Percentiles rank a stretch among this genome's conserved stretches.
Conservation (phyloP, 202 grass and related monocot species). For the Elaeis oleifera region DNA sequence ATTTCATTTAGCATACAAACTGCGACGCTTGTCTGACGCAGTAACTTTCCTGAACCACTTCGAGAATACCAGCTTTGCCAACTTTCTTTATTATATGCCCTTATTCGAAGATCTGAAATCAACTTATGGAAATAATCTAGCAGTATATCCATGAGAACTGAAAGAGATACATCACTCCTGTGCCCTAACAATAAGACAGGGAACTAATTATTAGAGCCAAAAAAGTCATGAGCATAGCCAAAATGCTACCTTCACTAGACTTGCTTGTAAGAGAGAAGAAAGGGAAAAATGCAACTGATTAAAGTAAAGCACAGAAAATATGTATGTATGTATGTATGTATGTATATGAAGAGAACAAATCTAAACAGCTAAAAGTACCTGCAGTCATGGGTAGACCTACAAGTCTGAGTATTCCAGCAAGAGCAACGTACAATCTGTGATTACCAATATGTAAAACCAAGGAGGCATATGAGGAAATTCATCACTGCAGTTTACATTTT, state of each 20-base stretch:
- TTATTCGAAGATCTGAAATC: constrained; percentile 41
- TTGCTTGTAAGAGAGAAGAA: not conserved
- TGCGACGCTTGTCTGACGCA: constrained; percentile 55
- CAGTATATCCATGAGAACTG: constrained; percentile 73
- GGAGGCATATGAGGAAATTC: constrained; percentile 85
- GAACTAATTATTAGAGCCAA: constrained; percentile 1
- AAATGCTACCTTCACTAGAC: too few species aligned
- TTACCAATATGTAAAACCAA: constrained; percentile 61
- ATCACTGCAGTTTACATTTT: constrained; percentile 20
- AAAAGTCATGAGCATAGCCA: not conserved
- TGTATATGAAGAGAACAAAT: not conserved
- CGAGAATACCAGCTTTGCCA: constrained; percentile 44
- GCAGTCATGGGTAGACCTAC: constrained; percentile 58
- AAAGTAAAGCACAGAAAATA: not conserved
- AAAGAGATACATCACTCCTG: constrained; percentile 39
- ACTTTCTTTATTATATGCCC: constrained; percentile 42
- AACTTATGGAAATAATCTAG: constrained; percentile 73
- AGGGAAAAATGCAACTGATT: not conserved
- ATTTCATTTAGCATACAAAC: constrained; percentile 97
- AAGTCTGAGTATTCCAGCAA: constrained; percentile 73
- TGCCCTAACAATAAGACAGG: constrained; percentile 38
- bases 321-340: too few species aligned
- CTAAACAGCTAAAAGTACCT: constrained; percentile 30
- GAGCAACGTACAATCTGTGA: constrained; percentile 59
- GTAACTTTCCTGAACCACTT: constrained; percentile 46